Conservation (phyloP, 768 basidiomycete species). For the Lactarius deliciosus region DNA sequence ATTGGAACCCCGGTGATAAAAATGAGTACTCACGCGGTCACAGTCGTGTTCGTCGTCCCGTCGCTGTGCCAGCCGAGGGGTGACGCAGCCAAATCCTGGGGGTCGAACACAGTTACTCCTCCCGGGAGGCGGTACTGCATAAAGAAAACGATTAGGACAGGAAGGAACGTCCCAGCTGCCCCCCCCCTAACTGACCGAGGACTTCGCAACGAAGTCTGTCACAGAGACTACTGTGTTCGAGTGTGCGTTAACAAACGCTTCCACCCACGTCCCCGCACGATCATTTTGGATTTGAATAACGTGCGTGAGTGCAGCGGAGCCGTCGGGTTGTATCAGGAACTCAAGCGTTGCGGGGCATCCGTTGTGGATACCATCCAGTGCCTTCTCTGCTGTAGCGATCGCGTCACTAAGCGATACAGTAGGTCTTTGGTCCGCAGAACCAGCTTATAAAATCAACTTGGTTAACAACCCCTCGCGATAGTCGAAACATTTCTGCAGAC, state of each 20-base stretch:
- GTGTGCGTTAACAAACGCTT: constrained; percentile 49
- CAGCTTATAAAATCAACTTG: constrained; percentile 11
- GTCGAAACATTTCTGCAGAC: constrained; percentile 17
- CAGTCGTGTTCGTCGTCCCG: constrained; percentile 39
- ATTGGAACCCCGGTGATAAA: neutral
- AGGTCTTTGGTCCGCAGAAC: constrained; percentile 38
- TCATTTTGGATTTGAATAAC: constrained; percentile 45
- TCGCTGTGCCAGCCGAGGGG: constrained; percentile 56
- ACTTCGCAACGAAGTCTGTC: constrained; percentile 51
- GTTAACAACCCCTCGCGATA: neutral
- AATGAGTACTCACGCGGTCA: constrained; percentile 30
- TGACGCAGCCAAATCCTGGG: constrained; percentile 53
- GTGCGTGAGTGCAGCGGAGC: constrained; percentile 42
- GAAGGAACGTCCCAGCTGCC: neutral
- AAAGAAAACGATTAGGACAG: neutral
- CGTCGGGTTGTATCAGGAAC: constrained; percentile 44
- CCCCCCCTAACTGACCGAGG: constrained; percentile 38
- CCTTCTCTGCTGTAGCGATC: constrained; percentile 40
- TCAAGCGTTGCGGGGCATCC: constrained; percentile 41
- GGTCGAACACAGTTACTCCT: constrained; percentile 45
- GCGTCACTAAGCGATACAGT: constrained; percentile 39
- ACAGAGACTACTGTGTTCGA: constrained; percentile 50
- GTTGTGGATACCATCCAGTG: constrained; percentile 45
- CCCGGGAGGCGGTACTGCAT: constrained; percentile 42
- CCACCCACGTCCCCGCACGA: constrained; percentile 45